These are phyloP conservation scores for Phyllosticta ampelicida DNA, from an alignment of 2,329 filamentous ascomycete species.

Conservation along the genomic window DNA sequence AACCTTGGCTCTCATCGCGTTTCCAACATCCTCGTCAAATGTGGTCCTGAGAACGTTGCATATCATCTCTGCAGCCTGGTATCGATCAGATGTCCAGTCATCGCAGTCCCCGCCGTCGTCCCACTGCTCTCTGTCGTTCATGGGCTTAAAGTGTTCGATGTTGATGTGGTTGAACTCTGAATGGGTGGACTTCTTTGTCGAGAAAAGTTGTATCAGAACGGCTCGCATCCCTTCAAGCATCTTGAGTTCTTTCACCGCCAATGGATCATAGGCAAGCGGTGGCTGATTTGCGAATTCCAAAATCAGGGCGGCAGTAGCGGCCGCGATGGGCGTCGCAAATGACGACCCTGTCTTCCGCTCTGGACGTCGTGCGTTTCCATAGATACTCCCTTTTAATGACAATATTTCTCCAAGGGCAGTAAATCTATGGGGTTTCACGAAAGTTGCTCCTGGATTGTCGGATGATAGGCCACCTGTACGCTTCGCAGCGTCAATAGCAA, in stretches of 20 bases:
- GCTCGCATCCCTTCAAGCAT: neutral
- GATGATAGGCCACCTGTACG: neutral
- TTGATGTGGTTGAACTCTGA: neutral
- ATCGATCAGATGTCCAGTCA: neutral
- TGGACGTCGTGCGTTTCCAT: neutral
- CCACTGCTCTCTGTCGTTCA: neutral
- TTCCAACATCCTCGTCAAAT: neutral
- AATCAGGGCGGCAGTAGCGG: neutral
- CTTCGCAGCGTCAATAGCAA: neutral
- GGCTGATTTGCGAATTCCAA: neutral
- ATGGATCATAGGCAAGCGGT: neutral
- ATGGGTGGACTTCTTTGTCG: neutral
- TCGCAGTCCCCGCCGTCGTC: neutral
- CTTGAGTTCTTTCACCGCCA: neutral
- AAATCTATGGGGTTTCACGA: neutral
- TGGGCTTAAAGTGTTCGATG: neutral
- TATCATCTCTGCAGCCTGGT: neutral
- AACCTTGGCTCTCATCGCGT: neutral
- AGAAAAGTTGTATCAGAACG: neutral
- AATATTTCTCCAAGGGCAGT: neutral
- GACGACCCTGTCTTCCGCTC: neutral
- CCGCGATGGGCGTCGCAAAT: neutral
- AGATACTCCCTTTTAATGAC: neutral
- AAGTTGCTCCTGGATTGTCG: neutral
- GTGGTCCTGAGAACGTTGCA: neutral